Percentiles rank a stretch among this genome's conserved stretches.
Conservation (phyloP, 2,329 filamentous ascomycete genomes). For the Colletotrichum chlorophyti region DNA sequence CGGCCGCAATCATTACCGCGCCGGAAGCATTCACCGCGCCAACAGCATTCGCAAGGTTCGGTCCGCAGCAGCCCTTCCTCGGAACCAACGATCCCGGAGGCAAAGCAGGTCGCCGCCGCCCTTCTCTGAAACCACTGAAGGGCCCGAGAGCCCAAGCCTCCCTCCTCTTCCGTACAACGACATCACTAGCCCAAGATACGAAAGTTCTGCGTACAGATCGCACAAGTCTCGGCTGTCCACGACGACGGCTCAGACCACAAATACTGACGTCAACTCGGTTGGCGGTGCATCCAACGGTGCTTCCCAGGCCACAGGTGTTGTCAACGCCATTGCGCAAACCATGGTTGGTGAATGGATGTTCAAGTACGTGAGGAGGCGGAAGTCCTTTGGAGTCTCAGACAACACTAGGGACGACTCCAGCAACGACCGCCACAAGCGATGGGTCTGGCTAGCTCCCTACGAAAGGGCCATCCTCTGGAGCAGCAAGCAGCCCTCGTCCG, state of each 20-base stretch:
- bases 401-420: slow-evolving; percentile 73
- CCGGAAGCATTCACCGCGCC: slow-evolving; percentile 53
- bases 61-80: slow-evolving; percentile 77
- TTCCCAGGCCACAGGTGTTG: slow-evolving; percentile 77
- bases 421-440: slow-evolving; percentile 87
- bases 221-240: slow-evolving; percentile 67
- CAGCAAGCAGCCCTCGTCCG: slow-evolving; percentile 92
- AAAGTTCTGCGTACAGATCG: slow-evolving; percentile 48
- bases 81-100: slow-evolving; percentile 56
- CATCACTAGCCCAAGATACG: slow-evolving; percentile 64
- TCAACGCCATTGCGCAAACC: slow-evolving; percentile 95
- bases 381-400: slow-evolving; percentile 85
- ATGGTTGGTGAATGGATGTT: slow-evolving; percentile 99
- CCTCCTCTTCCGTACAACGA: slow-evolving; percentile 78
- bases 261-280: slow-evolving; percentile 40
- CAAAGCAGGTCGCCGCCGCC: slow-evolving; percentile 69
- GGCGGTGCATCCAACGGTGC: slow-evolving; percentile 58
- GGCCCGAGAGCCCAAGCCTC: slow-evolving; percentile 73
- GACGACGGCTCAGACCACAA: slow-evolving; percentile 59
- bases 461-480: slow-evolving; percentile 98
- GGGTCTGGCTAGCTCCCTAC: slow-evolving; percentile 98
- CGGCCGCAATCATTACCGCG: slow-evolving; percentile 56
- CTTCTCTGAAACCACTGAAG: slow-evolving; percentile 71
- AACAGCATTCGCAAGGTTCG: slow-evolving; percentile 82
- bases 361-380: slow-evolving; percentile 86